Base-by-base conservation (phyloP, 2,329 filamentous ascomycete genomes). In the Xylaria digitata region DNA sequence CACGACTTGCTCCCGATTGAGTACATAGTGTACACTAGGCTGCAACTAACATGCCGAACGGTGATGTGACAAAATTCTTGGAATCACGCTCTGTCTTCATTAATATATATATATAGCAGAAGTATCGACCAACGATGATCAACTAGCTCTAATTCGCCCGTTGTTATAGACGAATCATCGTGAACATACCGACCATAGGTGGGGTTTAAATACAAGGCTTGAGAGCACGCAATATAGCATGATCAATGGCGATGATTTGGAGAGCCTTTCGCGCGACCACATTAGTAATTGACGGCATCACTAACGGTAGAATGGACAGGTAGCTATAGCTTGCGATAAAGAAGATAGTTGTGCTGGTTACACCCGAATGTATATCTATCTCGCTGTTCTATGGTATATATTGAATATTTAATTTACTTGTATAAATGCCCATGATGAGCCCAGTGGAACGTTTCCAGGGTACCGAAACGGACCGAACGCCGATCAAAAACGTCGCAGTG, bases 401-500 rank as follows among this genome's bases (percentile, higher is more conserved):
- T 32, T 54, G 19, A 30, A 50, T 54, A 62, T 45, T 11, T 50
- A 26, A 15, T 2, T 3, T 53, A 40, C 40, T 45, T 40, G 19
- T 34, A n/a, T 54, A 3, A 50, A 58, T 60, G 30, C 59, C 19
- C 30, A 62, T 34, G 30, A 66, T 66, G 66, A 59, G 55, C 13
- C 40, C 42, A 30, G 32, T 13, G 11, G 55, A 40, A 37, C 26
- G 37, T 34, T 66, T 43, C 21, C 43, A 46, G 46, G 49, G 32
- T 42, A 52, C 45, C 46, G 59, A 57, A 56, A 40, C 30, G 32
- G 37, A 21, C 62, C 63, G 34, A 46, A 54, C 34, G 32, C 40
- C 49, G 53, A 70, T 67, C 48, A 67, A 73, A 77, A 80, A 71
- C 77, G 73, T 91, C 65, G 87, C 86, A 26, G 83, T 92, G 49